Conservation (phyloP, 2,329 filamentous ascomycete species). For the Penicillium sp. region DNA sequence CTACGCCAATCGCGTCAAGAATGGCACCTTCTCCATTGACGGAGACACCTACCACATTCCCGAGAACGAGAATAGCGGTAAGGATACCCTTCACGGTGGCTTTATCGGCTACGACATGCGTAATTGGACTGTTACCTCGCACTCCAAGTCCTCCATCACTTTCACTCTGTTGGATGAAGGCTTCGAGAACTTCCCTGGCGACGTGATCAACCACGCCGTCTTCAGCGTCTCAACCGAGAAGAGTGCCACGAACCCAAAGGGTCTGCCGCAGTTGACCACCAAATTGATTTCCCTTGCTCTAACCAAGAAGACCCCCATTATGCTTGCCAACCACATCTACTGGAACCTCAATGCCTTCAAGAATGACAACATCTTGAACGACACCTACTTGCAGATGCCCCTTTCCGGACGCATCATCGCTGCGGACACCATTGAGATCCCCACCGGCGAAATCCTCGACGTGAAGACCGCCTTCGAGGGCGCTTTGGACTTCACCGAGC, state of each 20-base stretch:
- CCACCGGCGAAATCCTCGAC: conserved; percentile 68
- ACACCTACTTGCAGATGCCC: conserved; percentile 44
- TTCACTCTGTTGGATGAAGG: conserved; percentile 44
- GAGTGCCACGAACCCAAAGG: conserved; percentile 36
- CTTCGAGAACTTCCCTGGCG: conserved; percentile 45
- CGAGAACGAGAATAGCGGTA: conserved; percentile 49
- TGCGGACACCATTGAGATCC: conserved; percentile 61
- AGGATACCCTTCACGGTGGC: conserved; percentile 51
- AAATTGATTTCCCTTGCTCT: conserved; percentile 43
- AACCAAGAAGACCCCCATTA: conserved; percentile 47
- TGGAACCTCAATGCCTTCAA: conserved; percentile 50
- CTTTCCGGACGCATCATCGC: conserved; percentile 44
- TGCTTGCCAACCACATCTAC: conserved; percentile 49
- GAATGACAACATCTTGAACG: conserved; percentile 38
- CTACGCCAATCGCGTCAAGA: conserved; percentile 54
- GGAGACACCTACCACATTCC: conserved; percentile 46
- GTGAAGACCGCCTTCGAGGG: conserved; percentile 64
- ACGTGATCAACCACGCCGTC: conserved; percentile 44
- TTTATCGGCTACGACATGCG: conserved; percentile 45
- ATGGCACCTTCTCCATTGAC: conserved; percentile 51
- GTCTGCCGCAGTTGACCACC: conserved; percentile 41
- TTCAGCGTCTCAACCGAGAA: conserved; percentile 41
- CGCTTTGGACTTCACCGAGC: conserved; percentile 60
- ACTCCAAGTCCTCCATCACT: conserved; percentile 41
- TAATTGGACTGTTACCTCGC: conserved; percentile 47